These are phyloP conservation scores for Herpetomonas samuelpessoai DNA, from an alignment of 208 protist genomes.

Conservation along the genomic window DNA sequence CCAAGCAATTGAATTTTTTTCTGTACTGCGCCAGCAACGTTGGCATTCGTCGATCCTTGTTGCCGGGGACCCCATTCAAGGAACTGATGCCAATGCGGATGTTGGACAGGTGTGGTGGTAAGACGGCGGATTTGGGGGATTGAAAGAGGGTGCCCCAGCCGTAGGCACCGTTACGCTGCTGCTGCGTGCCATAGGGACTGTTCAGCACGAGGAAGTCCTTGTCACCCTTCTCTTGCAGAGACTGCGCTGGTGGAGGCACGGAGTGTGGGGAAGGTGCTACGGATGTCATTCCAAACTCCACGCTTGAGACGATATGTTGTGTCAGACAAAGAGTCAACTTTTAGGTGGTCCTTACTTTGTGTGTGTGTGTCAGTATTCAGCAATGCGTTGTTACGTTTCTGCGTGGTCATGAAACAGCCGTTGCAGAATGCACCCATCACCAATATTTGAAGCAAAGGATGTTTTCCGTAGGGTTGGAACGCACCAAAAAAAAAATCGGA, in stretches of 20 bases:
- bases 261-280: not conserved
- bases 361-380: no score
- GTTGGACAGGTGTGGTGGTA: slow-evolving; percentile 27
- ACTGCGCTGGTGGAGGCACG: slow-evolving; percentile 16
- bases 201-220: slow-evolving; percentile 48
- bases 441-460: no score
- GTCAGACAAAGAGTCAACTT: no score
- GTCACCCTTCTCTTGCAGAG: slow-evolving; percentile 24
- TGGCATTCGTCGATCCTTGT: slow-evolving; percentile 50
- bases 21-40: slow-evolving; percentile 50
- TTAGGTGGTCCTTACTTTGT: no score
- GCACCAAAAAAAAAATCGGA: no score
- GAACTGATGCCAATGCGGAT: slow-evolving; percentile 81
- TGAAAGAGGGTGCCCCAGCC: slow-evolving; percentile 68
- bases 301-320: no score
- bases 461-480: no score
- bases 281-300: no score
- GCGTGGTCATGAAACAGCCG: no score
- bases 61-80: slow-evolving; percentile 56
- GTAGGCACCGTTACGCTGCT: slow-evolving; percentile 25
- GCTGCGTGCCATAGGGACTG: slow-evolving; percentile 52
- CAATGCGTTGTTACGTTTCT: no score
- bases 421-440: no score
- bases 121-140: slow-evolving; percentile 18
- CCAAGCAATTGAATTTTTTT: slow-evolving; percentile 66